phyloP scores from a whole-genome alignment of 2,329 filamentous ascomycete genomes.

The Xylaria sp. region DNA sequence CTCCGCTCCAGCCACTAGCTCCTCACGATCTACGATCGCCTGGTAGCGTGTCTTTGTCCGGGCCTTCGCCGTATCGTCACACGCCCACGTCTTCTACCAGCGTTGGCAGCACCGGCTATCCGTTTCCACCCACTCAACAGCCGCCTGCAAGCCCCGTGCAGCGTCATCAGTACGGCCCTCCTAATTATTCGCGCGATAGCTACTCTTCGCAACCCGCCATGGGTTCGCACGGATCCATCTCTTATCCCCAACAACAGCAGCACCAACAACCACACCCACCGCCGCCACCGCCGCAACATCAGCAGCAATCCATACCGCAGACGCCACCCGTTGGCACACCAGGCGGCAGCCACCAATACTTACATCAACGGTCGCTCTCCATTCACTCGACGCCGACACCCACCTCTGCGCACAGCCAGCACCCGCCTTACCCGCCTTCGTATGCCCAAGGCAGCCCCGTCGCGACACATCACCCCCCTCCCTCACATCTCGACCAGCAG shows the following conservation, averaged over 20 bases:
- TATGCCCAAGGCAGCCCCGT: slow-evolving; percentile 66
- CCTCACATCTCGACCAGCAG: slow-evolving; percentile 48
- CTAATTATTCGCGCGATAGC: slow-evolving; percentile 57
- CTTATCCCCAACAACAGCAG: slow-evolving; percentile 52
- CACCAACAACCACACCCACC: slow-evolving; percentile 25
- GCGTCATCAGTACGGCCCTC: slow-evolving; percentile 59
- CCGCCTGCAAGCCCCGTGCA: slow-evolving; percentile 42
- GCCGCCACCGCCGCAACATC: slow-evolving; percentile 19
- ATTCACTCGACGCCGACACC: slow-evolving; percentile 69
- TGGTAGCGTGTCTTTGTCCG: slow-evolving; percentile 55
- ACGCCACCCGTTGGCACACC: slow-evolving; percentile 61
- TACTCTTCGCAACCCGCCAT: slow-evolving; percentile 54
- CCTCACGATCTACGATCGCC: slow-evolving; percentile 64
- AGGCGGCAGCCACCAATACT: slow-evolving; percentile 51
- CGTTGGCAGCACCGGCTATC: slow-evolving; percentile 57
- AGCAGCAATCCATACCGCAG: slow-evolving; percentile 55
- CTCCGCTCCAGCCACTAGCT: slow-evolving; percentile 57
- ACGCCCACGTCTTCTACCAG: slow-evolving; percentile 59
- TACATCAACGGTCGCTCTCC: slow-evolving; percentile 64
- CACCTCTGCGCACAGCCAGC: slow-evolving; percentile 70
- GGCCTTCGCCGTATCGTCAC: slow-evolving; percentile 61
- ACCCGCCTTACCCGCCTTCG: slow-evolving; percentile 59
- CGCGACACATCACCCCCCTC: slow-evolving; percentile 56
- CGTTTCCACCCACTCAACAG: slow-evolving; percentile 59
- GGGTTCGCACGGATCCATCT: slow-evolving; percentile 47